Evolutionary conservation across 768 basidiomycete species (phyloP), one percentile per base, ranked within the genome.

Genomic region (Amanita phalloides): DNA sequence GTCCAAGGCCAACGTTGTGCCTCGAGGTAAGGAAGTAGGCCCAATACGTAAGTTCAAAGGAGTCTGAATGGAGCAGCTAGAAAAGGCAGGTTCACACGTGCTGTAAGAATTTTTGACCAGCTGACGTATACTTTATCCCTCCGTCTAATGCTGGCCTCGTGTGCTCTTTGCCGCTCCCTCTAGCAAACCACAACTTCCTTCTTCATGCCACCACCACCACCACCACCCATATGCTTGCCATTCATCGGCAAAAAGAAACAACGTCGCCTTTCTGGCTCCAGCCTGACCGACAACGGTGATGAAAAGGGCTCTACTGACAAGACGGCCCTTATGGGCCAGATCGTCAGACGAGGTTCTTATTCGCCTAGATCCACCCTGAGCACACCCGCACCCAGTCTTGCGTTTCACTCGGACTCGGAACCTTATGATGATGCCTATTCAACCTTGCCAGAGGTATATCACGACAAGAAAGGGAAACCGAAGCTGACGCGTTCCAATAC

Each of bases 401-500:
- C 76, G 2, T 84, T 83, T 57, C 72, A 72, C 55, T 71, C 79
- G 0, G 82, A 84, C 60, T 79, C 81, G 1, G 82, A 84, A 56
- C 68, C 68, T 44, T 84, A 82, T 63, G 78, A 79, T 53, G 71
- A 73, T 23, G 62, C 71, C 3, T 69, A 72, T 6, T 56, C 61
- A 11, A 59, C 65, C 13, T 53, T 70, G 10, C 67, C 66, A 2
- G 66, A 65, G 13, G 53, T 67, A 32, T 53, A 62, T 53, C 64
- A 62, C 41, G 66, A 65, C 36, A 65, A 70, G 38, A 69, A 72
- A 53, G 71, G 69, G 10, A 67, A 63, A 44, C 67, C 68, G 21
- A 74, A 71, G 57, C 66, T 77, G 20, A 63, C 64, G 1, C 73
- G 79, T 50, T 68, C 71, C 1, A 79, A 73, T 58, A 76, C 82